Conservation (phyloP, 2,329 filamentous ascomycete species). For the Lachnellula arida region DNA sequence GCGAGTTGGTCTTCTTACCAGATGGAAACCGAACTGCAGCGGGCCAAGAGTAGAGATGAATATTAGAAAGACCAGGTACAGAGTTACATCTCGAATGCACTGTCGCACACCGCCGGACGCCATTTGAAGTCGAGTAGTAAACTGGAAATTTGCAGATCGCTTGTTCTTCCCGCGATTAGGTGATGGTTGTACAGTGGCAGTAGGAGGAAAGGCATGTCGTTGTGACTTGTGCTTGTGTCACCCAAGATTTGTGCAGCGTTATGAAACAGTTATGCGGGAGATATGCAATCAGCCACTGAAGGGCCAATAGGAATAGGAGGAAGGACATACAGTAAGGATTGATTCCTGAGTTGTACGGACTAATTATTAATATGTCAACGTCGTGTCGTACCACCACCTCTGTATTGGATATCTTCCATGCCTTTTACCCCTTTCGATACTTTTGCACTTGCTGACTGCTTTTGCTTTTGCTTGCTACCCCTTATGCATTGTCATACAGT, state of each 20-base stretch:
- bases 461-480: no score
- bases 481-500: no score
- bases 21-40: constrained; percentile 89
- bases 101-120: constrained; percentile 28
- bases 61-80: constrained; percentile 74
- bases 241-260: neutral
- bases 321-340: neutral
- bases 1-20: constrained; percentile 49
- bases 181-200: neutral
- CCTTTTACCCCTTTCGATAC: no score
- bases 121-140: constrained; percentile 16
- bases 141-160: no score
- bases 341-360: no score
- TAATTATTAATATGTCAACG: no score
- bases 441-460: no score
- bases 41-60: constrained; percentile 77
- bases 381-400: no score
- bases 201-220: neutral
- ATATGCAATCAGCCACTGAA: neutral
- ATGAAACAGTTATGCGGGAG: neutral
- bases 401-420: no score
- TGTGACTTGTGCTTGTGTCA: neutral
- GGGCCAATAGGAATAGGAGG: neutral
- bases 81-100: constrained; percentile 48
- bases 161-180: no score